phyloP scores from a whole-genome alignment of 2,329 filamentous ascomycete genomes.

The Fusarium sp. region DNA sequence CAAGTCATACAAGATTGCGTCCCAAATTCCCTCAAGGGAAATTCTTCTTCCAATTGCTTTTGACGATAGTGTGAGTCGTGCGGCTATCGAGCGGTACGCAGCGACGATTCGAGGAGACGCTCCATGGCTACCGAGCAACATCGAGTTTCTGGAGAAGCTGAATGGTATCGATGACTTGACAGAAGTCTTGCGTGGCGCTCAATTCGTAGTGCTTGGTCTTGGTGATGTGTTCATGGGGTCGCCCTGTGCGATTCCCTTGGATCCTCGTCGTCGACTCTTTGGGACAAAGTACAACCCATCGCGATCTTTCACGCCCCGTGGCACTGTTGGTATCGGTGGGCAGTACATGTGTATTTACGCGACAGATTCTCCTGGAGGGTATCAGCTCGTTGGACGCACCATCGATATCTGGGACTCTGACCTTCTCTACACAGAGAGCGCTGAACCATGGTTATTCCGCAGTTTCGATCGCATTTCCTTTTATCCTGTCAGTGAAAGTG shows the following conservation, averaged over 20 bases:
- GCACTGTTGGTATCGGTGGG: slow-evolving; percentile 56
- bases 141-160: slow-evolving; percentile 64
- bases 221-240: slow-evolving; percentile 60
- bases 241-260: slow-evolving; percentile 56
- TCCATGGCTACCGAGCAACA: slow-evolving; percentile 74
- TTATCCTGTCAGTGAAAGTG: slow-evolving; percentile 50
- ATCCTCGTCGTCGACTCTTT: slow-evolving; percentile 55
- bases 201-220: slow-evolving; percentile 57
- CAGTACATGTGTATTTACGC: slow-evolving; percentile 60
- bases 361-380: slow-evolving; percentile 56
- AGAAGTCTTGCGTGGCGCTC: slow-evolving; percentile 51
- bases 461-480: slow-evolving; percentile 56
- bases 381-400: slow-evolving; percentile 57
- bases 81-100: slow-evolving; percentile 72
- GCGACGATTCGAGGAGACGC: slow-evolving; percentile 74
- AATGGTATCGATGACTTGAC: slow-evolving; percentile 54
- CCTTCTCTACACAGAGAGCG: not conserved
- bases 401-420: slow-evolving; percentile 54
- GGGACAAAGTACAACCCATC: slow-evolving; percentile 59
- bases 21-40: slow-evolving; percentile 49
- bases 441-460: slow-evolving; percentile 51
- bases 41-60: slow-evolving; percentile 58
- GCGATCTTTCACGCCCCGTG: slow-evolving; percentile 55
- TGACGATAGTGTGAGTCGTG: slow-evolving; percentile 57
- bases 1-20: slow-evolving; percentile 43